Evolutionary conservation across 441 rosid genomes (phyloP), one percentile per base, ranked within the genome.

Genomic region (Lagerstroemia fauriei): DNA sequence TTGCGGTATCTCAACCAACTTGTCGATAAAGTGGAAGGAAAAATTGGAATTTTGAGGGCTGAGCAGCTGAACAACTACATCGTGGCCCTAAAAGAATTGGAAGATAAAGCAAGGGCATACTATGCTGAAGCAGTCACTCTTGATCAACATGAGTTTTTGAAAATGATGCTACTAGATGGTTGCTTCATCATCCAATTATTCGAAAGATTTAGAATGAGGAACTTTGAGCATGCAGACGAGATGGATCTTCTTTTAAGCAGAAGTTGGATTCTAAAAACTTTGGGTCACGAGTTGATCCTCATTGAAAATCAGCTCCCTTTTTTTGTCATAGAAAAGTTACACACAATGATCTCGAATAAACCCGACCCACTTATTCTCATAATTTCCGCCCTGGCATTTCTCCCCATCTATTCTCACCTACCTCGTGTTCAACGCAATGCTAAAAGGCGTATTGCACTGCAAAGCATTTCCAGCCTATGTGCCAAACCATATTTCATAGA

Each of bases 261-360:
- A 34, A 73, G 10, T 29, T 72, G 80, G 79, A 70, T 82, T 24
- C 29, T 8, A 0, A 14, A 9, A 7, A 22, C 25, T 53, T 44
- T 85, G 12, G 3, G 18, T 0, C 83, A 61, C n/a, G 81, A 85
- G 75, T 9, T 85, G 41, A 7, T 80, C 18, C 27, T 84, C 7
- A 31, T 81, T 6, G 87, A 87, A 76, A 85, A 85, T 77, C 87
- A 84, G 75, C 83, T 87, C 65, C 88, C 88, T 8, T 75, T 84
- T 18, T 76, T 79, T 25, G 73, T 86, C 29, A 59, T 86, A 12
- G 1, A 22, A 34, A 31, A 57, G 25, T n/a, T 85, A 75, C 59
- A 56, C 24, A 16, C 32, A 7, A 27, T 48, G 65, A 70, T 77
- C 24, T 12, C 13, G 4, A 61, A 70, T 0, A 24, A 22, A 12